These are phyloP conservation scores for Farysia itapuensis DNA, from an alignment of 1,284 basidiomycete genomes.

Conservation along the genomic window DNA sequence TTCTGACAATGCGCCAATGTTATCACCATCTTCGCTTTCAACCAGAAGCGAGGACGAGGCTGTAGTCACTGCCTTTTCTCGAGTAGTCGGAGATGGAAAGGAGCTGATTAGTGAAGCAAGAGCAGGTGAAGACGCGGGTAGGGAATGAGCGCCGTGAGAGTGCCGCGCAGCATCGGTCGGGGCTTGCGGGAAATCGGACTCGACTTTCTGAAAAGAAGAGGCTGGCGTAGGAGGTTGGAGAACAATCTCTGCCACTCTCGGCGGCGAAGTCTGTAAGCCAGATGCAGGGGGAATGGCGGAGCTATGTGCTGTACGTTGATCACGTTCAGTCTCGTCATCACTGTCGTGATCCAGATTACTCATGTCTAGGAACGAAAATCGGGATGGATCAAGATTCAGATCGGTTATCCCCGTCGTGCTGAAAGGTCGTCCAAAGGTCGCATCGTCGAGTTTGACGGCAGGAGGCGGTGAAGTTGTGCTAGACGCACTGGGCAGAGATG, in stretches of 20 bases:
- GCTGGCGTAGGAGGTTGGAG: neutral
- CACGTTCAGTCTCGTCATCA: constrained; percentile 4
- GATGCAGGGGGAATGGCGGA: neutral
- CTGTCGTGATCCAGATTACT: constrained; percentile 14
- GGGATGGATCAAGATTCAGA: constrained; percentile 13
- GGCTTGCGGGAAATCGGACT: neutral
- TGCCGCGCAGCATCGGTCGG: too few relatives aligned
- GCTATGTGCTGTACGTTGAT: neutral
- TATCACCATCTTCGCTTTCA: too few relatives aligned
- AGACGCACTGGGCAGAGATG: neutral
- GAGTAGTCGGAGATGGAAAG: constrained; percentile 15
- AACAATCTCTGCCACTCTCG: neutral
- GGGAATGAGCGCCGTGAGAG: constrained; percentile 2
- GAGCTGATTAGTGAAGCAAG: constrained; percentile 29
- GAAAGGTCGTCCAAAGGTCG: constrained; percentile 17
- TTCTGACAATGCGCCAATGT: too few relatives aligned
- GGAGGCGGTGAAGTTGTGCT: constrained; percentile 25
- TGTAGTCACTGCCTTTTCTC: neutral
- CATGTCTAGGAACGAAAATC: constrained; percentile 29
- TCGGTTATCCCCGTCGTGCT: constrained; percentile 23
- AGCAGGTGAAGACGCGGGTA: constrained; percentile 15
- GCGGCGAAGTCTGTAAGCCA: neutral
- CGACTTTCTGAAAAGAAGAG: neutral
- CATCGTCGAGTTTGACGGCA: constrained; percentile 19
- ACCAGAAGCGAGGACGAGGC: too few relatives aligned